Conservation (phyloP, 2,329 filamentous ascomycete genomes). For the Cladophialophora psammophila region DNA sequence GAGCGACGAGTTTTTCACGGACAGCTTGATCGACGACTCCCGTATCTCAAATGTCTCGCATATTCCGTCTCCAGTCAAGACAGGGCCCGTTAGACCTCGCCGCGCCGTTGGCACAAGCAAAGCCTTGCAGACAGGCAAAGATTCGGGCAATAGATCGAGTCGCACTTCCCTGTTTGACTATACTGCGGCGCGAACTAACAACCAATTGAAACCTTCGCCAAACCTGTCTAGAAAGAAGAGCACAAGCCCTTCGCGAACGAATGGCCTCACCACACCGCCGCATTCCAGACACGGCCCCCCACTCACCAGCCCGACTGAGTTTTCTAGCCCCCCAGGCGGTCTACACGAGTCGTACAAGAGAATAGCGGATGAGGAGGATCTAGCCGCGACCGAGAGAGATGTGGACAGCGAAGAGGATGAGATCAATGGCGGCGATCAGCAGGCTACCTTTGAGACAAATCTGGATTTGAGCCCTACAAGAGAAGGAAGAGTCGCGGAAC, state of each 20-base stretch:
- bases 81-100: conserved; percentile 39
- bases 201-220: conserved; percentile 32
- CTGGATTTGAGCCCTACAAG: conserved; percentile 4
- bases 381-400: conserved; percentile 45
- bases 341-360: conserved; percentile 49
- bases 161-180: conserved; percentile 28
- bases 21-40: conserved; percentile 41
- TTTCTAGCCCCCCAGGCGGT: conserved; percentile 48
- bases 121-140: conserved; percentile 51
- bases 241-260: conserved; percentile 39
- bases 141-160: conserved; percentile 43
- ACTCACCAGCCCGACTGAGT: conserved; percentile 44
- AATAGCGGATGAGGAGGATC: conserved; percentile 49
- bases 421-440: conserved; percentile 19
- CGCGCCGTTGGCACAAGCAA: conserved; percentile 48
- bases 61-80: conserved; percentile 36
- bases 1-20: conserved; percentile 41
- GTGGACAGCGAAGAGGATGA: conserved; percentile 45
- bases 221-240: conserved; percentile 43
- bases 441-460: conserved; percentile 25
- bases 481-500: conserved; percentile 3
- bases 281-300: conserved; percentile 32
- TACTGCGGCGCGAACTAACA: conserved; percentile 30
- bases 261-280: conserved; percentile 37
- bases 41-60: conserved; percentile 17